phyloP scores from a whole-genome alignment of 1,284 basidiomycete genomes.

The Cyathus olla region DNA sequence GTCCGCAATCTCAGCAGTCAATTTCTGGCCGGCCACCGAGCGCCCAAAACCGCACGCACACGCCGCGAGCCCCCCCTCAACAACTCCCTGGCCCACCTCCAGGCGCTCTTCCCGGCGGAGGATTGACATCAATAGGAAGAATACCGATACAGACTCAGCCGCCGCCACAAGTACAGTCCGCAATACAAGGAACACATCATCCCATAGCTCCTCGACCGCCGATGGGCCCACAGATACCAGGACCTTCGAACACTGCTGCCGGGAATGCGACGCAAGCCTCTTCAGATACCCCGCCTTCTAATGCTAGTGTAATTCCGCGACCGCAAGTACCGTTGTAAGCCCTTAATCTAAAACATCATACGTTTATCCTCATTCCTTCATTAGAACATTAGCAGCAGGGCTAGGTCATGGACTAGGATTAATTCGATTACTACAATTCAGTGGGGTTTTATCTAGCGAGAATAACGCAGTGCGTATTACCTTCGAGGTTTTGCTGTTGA shows the following conservation, averaged over 20 bases:
- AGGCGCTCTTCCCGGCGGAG: conserved; percentile 18
- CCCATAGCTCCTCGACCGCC: conserved; percentile 29
- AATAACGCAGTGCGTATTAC: conserved; percentile 53
- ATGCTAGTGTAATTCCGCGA: not conserved
- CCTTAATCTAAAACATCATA: too few species aligned
- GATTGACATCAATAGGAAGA: not conserved
- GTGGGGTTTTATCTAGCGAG: conserved; percentile 67
- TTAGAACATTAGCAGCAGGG: conserved; percentile 21
- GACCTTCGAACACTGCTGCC: conserved; percentile 7
- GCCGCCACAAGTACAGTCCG: conserved; percentile 3
- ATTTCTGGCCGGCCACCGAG: conserved; percentile 49
- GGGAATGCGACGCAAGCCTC: not conserved
- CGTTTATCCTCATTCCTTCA: not conserved
- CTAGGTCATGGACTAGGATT: conserved; percentile 71
- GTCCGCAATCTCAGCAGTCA: conserved; percentile 59
- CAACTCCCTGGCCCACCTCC: conserved; percentile 13
- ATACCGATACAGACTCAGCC: conserved; percentile 7
- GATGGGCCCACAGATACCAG: conserved; percentile 7
- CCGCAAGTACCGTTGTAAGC: conserved; percentile 6
- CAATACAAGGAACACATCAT: conserved; percentile 8
- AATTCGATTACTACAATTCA: conserved; percentile 72
- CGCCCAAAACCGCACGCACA: conserved; percentile 43
- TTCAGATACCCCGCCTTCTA: conserved; percentile 3
- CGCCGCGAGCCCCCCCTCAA: conserved; percentile 18
- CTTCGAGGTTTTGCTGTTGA: conserved; percentile 8